Conservation (phyloP, 1,284 basidiomycete species). For the Puccinia horiana region DNA sequence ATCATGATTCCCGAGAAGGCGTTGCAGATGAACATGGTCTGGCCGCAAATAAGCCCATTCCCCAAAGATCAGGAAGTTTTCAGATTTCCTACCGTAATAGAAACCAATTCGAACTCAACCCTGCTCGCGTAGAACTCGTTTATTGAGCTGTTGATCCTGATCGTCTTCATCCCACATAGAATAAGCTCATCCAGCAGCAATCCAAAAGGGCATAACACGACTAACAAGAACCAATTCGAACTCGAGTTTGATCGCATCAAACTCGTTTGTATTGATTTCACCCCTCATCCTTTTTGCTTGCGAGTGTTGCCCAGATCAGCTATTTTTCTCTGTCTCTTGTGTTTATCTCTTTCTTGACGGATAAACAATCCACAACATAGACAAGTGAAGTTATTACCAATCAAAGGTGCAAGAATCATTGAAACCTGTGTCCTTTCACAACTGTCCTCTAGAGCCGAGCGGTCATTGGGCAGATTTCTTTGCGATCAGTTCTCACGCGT, state of each 20-base stretch:
- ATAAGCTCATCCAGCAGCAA: too few species aligned
- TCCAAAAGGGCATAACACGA: not conserved
- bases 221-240: not conserved
- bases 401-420: too few species aligned
- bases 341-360: not conserved
- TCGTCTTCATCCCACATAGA: not conserved
- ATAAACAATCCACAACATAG: not conserved
- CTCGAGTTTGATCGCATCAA: not conserved
- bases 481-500: too few species aligned
- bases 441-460: too few species aligned
- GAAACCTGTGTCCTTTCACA: too few species aligned
- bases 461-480: too few species aligned
- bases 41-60: not conserved
- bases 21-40: not conserved
- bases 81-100: constrained; percentile 15
- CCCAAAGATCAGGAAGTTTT: not conserved
- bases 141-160: not conserved
- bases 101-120: not conserved
- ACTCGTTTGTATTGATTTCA: not conserved
- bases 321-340: not conserved
- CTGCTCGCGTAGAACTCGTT: not conserved
- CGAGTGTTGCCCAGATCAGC: not conserved
- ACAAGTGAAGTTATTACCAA: not conserved
- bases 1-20: not conserved
- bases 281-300: not conserved